Conservation (phyloP, 1,139 yeast genomes). For the Magnusiomyces tetraspermus region DNA sequence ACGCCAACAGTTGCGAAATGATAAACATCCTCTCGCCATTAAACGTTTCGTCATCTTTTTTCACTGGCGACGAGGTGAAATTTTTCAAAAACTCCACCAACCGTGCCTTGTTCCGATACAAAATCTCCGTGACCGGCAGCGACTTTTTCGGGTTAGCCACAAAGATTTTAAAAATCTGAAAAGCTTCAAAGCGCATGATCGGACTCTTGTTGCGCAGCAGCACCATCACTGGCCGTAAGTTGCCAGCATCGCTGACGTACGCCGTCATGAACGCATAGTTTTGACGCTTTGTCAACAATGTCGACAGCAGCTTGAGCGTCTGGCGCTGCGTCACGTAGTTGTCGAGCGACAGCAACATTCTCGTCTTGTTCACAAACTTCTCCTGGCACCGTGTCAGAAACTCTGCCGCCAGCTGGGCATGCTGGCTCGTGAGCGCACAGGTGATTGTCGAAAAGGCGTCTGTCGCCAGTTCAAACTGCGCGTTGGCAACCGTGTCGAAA, state of each 20-base stretch:
- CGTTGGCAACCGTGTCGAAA: slow-evolving; percentile 50
- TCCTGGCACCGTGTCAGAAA: slow-evolving; percentile 43
- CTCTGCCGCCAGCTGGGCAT: slow-evolving; percentile 59
- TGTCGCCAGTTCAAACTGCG: slow-evolving; percentile 16
- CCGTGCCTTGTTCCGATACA: slow-evolving; percentile 72
- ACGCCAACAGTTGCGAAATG: slow-evolving; percentile 57
- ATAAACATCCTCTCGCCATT: slow-evolving; percentile 76
- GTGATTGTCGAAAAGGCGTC: slow-evolving; percentile 51
- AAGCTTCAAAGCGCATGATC: slow-evolving; percentile 82
- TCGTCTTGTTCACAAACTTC: slow-evolving; percentile 51
- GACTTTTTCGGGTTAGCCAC: slow-evolving; percentile 91
- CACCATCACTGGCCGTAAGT: slow-evolving; percentile 77
- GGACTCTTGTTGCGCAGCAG: slow-evolving; percentile 80
- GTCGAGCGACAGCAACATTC: slow-evolving; percentile 58
- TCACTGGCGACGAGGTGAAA: slow-evolving; percentile 50
- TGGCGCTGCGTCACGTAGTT: slow-evolving; percentile 92
- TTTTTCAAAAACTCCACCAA: slow-evolving; percentile 55
- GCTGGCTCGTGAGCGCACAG: slow-evolving; percentile 50
- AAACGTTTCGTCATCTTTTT: slow-evolving; percentile 57
- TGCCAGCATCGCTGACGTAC: slow-evolving; percentile 73
- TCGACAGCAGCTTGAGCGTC: slow-evolving; percentile 67
- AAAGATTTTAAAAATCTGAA: slow-evolving; percentile 82
- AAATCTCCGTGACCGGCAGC: slow-evolving; percentile 66
- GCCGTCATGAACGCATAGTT: slow-evolving; percentile 65
- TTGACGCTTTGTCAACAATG: slow-evolving; percentile 60